These are phyloP conservation scores for Colletotrichum sansevieriae DNA, from an alignment of 2,329 filamentous ascomycete species.

Conservation along the genomic window DNA sequence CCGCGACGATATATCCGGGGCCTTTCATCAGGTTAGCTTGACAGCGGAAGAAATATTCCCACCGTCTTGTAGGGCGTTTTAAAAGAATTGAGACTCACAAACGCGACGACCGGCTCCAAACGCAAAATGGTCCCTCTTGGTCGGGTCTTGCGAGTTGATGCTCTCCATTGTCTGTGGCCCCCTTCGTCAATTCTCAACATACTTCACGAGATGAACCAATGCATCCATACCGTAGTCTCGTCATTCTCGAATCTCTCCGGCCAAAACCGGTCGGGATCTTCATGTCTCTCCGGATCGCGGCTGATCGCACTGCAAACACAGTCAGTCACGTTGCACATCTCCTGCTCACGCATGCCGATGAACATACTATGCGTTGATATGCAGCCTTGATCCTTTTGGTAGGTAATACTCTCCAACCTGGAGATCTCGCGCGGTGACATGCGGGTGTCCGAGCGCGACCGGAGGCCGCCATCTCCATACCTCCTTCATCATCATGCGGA, in stretches of 20 bases:
- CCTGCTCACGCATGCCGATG: accelerated
- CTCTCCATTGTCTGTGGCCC: no score
- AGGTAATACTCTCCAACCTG: slow-evolving; percentile 7
- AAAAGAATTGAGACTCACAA: no score
- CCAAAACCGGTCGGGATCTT: not conserved
- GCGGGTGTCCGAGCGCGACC: slow-evolving; percentile 24
- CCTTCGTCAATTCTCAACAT: not conserved
- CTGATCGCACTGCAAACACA: slow-evolving; percentile 4
- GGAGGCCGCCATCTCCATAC: no score
- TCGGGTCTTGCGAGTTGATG: no score
- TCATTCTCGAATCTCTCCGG: slow-evolving; percentile 13
- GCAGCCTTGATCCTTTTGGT: slow-evolving; percentile 16
- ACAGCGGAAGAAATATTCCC: no score
- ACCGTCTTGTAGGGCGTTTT: no score
- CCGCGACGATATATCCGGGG: no score
- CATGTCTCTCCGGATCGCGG: not conserved
- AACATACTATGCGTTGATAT: slow-evolving; percentile 23
- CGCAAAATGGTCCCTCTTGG: no score
- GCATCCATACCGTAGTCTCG: not conserved
- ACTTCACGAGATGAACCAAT: not conserved
- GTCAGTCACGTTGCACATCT: not conserved
- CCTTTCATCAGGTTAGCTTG: no score
- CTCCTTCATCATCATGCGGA: no score
- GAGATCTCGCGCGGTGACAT: slow-evolving; percentile 14
- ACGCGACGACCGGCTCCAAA: no score